phyloP scores from a whole-genome alignment of 176 grass and related monocot genomes.

The Alloteropsis semialata region DNA sequence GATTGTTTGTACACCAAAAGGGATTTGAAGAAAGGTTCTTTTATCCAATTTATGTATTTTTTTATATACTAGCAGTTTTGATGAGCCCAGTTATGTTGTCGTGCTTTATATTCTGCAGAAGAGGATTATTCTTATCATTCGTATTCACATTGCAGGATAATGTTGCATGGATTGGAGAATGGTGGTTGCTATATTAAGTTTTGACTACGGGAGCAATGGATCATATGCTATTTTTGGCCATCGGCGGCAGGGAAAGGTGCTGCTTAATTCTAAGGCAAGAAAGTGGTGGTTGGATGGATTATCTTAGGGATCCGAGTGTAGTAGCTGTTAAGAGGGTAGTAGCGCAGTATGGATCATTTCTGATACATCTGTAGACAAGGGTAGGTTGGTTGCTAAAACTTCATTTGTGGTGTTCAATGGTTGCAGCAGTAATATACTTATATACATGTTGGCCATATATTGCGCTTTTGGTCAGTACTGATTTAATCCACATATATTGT shows the following conservation, averaged over 20 bases:
- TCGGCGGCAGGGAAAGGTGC: not conserved
- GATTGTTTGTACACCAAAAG: not conserved
- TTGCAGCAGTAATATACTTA: slow-evolving; percentile 17
- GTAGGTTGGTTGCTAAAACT: not conserved
- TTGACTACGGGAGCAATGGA: not conserved
- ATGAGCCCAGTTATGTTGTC: not conserved
- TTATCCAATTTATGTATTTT: not conserved
- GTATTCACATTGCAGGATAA: slow-evolving; percentile 10
- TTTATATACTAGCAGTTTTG: not conserved
- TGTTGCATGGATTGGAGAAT: slow-evolving; percentile 28
- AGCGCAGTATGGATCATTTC: slow-evolving; percentile 18
- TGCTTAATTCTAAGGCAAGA: slow-evolving; percentile 19
- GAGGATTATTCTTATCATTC: not conserved
- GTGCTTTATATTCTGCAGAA: not conserved
- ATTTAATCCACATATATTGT: not conserved
- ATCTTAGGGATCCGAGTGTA: not conserved
- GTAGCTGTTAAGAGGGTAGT: not conserved
- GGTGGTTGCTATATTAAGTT: slow-evolving; percentile 17
- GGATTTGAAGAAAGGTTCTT: not conserved
- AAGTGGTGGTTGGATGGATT: not conserved
- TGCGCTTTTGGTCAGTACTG: slow-evolving; percentile 14
- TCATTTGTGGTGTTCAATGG: not conserved
- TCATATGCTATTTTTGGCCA: not conserved
- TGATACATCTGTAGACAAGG: not conserved
- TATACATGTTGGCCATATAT: not conserved